phyloP scores from a whole-genome alignment of 257 asterid species.

The Orobanche coerulescens region DNA sequence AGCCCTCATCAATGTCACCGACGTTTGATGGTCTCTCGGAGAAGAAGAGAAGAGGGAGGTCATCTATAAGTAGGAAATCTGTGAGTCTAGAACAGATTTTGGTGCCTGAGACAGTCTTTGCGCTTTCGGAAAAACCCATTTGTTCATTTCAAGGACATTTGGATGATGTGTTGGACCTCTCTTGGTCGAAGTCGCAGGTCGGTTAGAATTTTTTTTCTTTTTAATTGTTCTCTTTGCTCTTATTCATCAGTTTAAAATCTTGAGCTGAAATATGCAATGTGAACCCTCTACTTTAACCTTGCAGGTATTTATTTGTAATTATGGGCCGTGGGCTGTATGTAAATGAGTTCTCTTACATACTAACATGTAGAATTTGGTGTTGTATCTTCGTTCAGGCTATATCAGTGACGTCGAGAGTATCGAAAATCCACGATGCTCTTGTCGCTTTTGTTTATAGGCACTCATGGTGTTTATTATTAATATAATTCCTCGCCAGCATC shows the following conservation, averaged over 20 bases:
- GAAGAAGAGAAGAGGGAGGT: slow-evolving; percentile 71
- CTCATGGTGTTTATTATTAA: too few relatives aligned
- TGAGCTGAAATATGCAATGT: not conserved
- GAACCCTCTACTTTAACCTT: not conserved
- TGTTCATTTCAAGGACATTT: slow-evolving; percentile 73
- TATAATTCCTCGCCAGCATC: too few relatives aligned
- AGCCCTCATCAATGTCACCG: slow-evolving; percentile 56
- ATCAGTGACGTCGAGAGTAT: not conserved
- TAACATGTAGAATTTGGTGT: not conserved
- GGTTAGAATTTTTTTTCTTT: slow-evolving; percentile 15
- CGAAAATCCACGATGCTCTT: not conserved
- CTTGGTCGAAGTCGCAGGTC: slow-evolving; percentile 97
- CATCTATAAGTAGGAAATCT: slow-evolving; percentile 65
- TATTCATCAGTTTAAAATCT: not conserved
- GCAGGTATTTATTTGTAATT: not conserved
- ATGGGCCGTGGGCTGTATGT: not conserved
- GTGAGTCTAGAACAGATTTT: slow-evolving; percentile 56
- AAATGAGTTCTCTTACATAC: not conserved
- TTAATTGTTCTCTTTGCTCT: not conserved
- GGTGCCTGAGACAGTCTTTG: slow-evolving; percentile 69
- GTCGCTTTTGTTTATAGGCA: not conserved
- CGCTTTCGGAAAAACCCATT: slow-evolving; percentile 65
- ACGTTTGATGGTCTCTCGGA: slow-evolving; percentile 50
- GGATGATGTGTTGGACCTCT: slow-evolving; percentile 80
- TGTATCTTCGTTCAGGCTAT: not conserved